A percentile compares a stretch with the other conserved stretches of the same genome.
phyloP scores from a whole-genome alignment of 2,329 filamentous ascomycete species.

The Clarireedia hainanense region DNA sequence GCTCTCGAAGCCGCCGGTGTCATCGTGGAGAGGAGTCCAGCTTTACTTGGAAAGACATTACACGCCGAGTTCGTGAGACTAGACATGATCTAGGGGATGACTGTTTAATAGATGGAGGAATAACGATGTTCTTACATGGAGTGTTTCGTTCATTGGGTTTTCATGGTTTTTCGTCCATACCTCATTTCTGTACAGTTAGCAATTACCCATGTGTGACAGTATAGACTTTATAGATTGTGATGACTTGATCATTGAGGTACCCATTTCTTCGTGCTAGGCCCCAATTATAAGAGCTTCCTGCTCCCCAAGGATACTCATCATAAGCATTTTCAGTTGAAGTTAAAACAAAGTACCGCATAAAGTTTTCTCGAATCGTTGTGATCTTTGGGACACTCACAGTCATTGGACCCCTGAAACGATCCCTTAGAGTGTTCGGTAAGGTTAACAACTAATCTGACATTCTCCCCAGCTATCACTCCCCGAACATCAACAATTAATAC shows the following conservation, averaged over 20 bases:
- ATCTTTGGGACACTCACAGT: too few species aligned
- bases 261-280: too few species aligned
- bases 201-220: slow-evolving; percentile 19
- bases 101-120: slow-evolving; percentile 23
- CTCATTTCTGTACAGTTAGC: slow-evolving; percentile 30
- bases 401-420: neutral
- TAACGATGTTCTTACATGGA: slow-evolving; percentile 17
- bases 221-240: slow-evolving; percentile 11
- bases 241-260: neutral
- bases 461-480: neutral
- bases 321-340: too few species aligned
- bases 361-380: neutral
- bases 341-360: neutral
- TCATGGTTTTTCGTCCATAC: slow-evolving; percentile 26
- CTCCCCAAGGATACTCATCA: too few species aligned
- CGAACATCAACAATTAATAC: slow-evolving; percentile 4
- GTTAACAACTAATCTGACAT: neutral
- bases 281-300: too few species aligned
- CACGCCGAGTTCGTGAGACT: slow-evolving; percentile 93
- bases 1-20: slow-evolving; percentile 91
- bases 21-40: slow-evolving; percentile 91
- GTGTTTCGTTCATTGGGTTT: slow-evolving; percentile 25
- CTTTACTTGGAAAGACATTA: slow-evolving; percentile 83
- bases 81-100: slow-evolving; percentile 68
- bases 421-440: slow-evolving; percentile 1